phyloP scores from a whole-genome alignment of 1,284 basidiomycete genomes.

The Marasmius oreades region DNA sequence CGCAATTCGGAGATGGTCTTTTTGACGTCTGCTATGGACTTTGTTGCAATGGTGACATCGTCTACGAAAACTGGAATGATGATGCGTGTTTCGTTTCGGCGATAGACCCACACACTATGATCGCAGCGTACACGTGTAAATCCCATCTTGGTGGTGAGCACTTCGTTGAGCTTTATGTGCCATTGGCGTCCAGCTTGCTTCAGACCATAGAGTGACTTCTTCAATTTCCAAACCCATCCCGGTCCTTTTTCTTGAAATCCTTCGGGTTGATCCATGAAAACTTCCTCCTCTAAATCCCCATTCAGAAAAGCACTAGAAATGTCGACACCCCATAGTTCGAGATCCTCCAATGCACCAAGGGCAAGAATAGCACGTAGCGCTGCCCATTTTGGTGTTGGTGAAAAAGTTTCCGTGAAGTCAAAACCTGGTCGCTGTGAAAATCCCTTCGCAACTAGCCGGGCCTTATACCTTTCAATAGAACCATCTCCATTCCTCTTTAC shows the following conservation, averaged over 20 bases:
- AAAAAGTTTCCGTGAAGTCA: constrained; percentile 39
- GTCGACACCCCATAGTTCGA: no score
- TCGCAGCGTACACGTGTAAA: constrained; percentile 22
- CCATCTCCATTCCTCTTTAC: constrained; percentile 27
- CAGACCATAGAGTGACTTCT: constrained; percentile 23
- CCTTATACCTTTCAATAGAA: constrained; percentile 31
- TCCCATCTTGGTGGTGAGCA: constrained; percentile 17
- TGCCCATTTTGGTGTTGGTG: no score
- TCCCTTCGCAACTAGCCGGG: constrained; percentile 35
- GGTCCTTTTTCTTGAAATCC: constrained; percentile 18
- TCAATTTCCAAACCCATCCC: constrained; percentile 2
- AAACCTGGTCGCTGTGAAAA: constrained; percentile 35
- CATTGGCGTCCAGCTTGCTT: constrained; percentile 27
- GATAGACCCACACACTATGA: no score
- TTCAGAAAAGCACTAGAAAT: constrained; percentile 27
- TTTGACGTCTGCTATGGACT: constrained; percentile 8
- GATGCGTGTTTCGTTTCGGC: constrained; percentile 7
- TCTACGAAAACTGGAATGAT: constrained; percentile 21
- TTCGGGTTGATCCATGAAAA: constrained; percentile 19
- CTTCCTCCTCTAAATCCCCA: constrained; percentile 17
- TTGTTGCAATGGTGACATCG: constrained; percentile 21
- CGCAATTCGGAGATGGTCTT: constrained; percentile 14
- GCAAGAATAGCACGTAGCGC: no score
- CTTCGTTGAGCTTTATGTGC: constrained; percentile 19
- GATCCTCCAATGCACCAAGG: no score